Evolutionary conservation across 306 rosid genomes (phyloP).

Genomic region (Acacia confusa): DNA sequence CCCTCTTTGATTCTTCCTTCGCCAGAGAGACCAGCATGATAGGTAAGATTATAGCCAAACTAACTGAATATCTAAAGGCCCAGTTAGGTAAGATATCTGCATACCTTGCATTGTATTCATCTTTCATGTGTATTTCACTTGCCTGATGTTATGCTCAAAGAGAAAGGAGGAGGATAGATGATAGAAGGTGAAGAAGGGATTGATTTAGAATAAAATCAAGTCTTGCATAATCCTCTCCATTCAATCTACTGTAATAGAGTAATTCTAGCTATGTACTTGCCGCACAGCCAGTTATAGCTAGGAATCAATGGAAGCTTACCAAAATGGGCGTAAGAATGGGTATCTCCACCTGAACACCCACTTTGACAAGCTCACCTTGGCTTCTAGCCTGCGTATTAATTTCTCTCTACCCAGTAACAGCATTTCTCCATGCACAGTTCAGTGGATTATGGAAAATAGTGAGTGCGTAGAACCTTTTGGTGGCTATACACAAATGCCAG

Average conservation of each 20-base stretch:
- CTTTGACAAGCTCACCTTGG: neutral
- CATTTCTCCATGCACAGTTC: neutral
- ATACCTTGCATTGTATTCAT: neutral
- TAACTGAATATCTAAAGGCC: neutral
- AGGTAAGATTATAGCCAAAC: constrained; percentile 1
- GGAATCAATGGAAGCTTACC: neutral
- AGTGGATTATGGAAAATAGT: neutral
- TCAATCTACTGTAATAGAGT: neutral
- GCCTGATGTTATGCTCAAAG: neutral
- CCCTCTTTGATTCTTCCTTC: neutral
- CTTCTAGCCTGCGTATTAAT: neutral
- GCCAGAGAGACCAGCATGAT: neutral
- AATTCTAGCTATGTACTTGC: neutral
- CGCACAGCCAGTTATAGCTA: neutral
- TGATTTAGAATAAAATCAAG: neutral
- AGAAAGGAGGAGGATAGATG: neutral
- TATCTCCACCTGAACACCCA: neutral
- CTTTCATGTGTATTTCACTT: neutral
- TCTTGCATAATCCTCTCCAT: neutral
- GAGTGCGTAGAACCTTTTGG: neutral
- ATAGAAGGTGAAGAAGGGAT: neutral
- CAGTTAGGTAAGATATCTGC: neutral
- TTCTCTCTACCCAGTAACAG: neutral
- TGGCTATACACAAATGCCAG: neutral
- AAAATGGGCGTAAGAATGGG: neutral